Conservation (phyloP, 345 rosid species). For the Zanthoxylum bungeanum region DNA sequence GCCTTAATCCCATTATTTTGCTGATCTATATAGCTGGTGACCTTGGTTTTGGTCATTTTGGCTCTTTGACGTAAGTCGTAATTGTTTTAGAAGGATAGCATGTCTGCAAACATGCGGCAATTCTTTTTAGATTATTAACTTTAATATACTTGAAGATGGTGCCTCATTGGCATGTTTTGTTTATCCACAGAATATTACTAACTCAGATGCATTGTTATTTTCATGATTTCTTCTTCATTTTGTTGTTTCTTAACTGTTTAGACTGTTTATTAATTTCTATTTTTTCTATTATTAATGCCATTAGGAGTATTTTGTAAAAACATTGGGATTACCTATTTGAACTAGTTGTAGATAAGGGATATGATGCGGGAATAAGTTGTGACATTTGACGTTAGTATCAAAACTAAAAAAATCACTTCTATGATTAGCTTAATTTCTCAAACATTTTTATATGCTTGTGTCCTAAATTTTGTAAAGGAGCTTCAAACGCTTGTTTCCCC, state of each 20-base stretch:
- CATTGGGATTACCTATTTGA: background rate
- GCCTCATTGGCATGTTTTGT: background rate
- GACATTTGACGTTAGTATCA: background rate
- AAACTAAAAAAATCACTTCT: background rate
- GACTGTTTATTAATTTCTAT: background rate
- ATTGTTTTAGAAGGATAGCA: background rate
- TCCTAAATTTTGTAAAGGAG: background rate
- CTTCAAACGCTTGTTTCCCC: background rate
- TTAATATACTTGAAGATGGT: background rate
- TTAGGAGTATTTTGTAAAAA: background rate
- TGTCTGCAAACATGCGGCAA: background rate
- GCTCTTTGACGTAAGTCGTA: background rate
- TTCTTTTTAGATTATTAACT: background rate
- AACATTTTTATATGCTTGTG: background rate
- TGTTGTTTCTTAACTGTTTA: background rate
- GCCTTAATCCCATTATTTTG: background rate
- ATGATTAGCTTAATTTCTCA: background rate
- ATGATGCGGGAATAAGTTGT: background rate
- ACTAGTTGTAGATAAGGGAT: background rate
- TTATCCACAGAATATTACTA: background rate
- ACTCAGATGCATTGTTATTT: background rate
- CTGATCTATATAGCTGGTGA: background rate
- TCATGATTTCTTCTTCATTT: background rate
- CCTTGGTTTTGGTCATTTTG: background rate
- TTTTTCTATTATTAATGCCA: background rate